Base-by-base conservation (phyloP, 805 yeast species). In the Danielia reshetovae region DNA sequence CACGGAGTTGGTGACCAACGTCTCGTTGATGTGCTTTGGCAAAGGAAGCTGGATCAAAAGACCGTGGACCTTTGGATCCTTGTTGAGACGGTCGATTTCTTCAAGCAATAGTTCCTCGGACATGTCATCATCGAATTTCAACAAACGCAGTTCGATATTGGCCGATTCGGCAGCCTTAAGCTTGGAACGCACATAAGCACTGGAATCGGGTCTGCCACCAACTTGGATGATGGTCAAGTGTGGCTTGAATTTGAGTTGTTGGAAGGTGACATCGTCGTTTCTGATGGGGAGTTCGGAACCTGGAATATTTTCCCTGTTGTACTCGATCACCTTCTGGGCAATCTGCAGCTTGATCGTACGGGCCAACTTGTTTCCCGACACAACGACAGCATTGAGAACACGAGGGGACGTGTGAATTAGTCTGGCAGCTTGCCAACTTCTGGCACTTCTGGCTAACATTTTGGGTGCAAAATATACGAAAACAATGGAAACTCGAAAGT, bases 111-210 rank as follows among this genome's bases (percentile, higher is more conserved):
- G 79, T 21, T 63, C 68, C 60, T 89, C 82, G 8, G 79, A 43
- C 34, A 79, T 74, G 23, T 69, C 64, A 34, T 77, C 87, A 24
- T 79, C 77, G 41, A 86, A 74, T 45, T 78, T 80, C 46, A 81
- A 56, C 39, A 85, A 66, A 16, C 70, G 72, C 39, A 93, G 86
- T 24, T 64, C 65, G 38, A 93, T 82, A 39, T 82, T 81, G 19
- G 95, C 89, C 43, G 85, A 89, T 30, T 74, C 67, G 22, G 96
- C 95, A 10, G 96, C 95, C 66, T 85, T 88, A 46, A 85, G 70
- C 63, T 90, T 90, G 81, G 89, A 85, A 43, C 81, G 77, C 35
- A 90, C 97, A 62, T 90, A 90, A 8, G 96, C 85, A 10, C 85
- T 75, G 2, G 96, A 85, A 57, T 90, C 98, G 19, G 90, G 90